Conservation (phyloP, 371 early-diverging fungal species). For the Funneliformis caledonium region DNA sequence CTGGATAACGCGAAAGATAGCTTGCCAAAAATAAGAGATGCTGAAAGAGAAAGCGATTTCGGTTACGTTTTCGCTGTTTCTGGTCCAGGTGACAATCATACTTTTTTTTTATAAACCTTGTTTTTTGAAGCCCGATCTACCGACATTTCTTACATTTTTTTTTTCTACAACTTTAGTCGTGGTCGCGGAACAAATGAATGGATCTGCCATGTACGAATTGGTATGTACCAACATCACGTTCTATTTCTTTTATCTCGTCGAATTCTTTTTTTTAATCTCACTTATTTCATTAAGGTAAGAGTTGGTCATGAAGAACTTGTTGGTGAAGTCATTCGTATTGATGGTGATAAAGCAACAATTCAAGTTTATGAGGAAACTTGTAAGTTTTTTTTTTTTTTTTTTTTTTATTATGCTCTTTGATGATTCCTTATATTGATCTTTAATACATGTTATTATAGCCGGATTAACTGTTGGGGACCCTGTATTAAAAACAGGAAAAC, state of each 20-base stretch:
- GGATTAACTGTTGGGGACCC: constrained; percentile 99
- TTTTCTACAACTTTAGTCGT: constrained; percentile 77
- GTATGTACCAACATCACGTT: constrained; percentile 58
- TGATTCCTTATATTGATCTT: neutral
- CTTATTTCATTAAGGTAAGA: constrained; percentile 72
- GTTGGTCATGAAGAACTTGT: constrained; percentile 98
- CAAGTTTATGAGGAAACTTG: constrained; percentile 99
- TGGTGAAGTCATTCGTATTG: constrained; percentile 99
- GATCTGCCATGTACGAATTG: constrained; percentile 99
- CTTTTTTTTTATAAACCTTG: neutral
- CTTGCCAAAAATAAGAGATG: constrained; percentile 85
- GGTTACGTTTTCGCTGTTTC: constrained; percentile 98
- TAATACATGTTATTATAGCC: constrained; percentile 54
- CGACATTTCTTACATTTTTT: neutral
- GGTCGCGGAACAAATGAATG: constrained; percentile 98
- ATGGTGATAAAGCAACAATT: constrained; percentile 98
- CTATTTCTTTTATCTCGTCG: neutral
- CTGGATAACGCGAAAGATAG: constrained; percentile 79
- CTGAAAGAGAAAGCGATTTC: constrained; percentile 85
- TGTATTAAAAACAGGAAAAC: constrained; percentile 96
- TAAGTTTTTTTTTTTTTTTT: constrained; percentile 46
- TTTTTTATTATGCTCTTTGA: neutral
- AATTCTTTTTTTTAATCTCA: neutral
- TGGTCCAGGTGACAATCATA: constrained; percentile 86
- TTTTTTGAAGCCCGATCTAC: neutral